Conservation (phyloP, 2,329 filamentous ascomycete genomes). For the Didymella glomerata region DNA sequence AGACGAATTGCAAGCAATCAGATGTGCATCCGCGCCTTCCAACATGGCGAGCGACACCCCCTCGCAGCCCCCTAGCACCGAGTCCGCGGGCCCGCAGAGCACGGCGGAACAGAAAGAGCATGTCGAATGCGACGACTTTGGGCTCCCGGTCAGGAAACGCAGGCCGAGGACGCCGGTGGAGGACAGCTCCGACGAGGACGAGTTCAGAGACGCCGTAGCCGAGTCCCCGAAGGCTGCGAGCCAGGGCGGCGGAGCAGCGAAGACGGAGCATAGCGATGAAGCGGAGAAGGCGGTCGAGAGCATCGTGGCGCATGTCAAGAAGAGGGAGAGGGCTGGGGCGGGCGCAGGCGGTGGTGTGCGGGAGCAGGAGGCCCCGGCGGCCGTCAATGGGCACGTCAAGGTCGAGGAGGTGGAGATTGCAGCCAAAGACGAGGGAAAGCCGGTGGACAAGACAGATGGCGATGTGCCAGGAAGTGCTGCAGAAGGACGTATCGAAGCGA, state of each 20-base stretch:
- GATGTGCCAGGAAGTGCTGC: not conserved
- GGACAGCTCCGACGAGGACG: constrained; percentile 40
- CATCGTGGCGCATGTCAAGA: constrained; percentile 24
- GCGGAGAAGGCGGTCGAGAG: constrained; percentile 36
- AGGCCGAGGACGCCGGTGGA: constrained; percentile 39
- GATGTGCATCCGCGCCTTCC: constrained; percentile 10
- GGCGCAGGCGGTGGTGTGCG: constrained; percentile 3
- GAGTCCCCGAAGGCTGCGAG: not conserved
- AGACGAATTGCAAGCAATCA: not conserved
- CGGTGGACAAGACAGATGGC: constrained; percentile 10
- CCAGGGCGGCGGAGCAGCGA: constrained; percentile 14
- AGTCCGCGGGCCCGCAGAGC: constrained; percentile 29
- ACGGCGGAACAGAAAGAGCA: constrained; percentile 25
- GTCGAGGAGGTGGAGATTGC: constrained; percentile 18
- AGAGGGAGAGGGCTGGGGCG: constrained; percentile 13
- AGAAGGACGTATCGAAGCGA: not conserved
- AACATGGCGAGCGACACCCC: constrained; percentile 41
- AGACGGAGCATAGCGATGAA: constrained; percentile 4
- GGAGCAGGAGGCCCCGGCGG: not conserved
- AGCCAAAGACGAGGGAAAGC: not conserved
- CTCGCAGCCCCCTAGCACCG: constrained; percentile 40
- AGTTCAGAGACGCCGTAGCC: constrained; percentile 41
- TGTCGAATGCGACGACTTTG: constrained; percentile 73
- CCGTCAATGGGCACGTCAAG: constrained; percentile 9
- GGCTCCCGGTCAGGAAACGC: constrained; percentile 68